Base-by-base conservation (phyloP, 208 protist species). In the Trichomonas tenax region DNA sequence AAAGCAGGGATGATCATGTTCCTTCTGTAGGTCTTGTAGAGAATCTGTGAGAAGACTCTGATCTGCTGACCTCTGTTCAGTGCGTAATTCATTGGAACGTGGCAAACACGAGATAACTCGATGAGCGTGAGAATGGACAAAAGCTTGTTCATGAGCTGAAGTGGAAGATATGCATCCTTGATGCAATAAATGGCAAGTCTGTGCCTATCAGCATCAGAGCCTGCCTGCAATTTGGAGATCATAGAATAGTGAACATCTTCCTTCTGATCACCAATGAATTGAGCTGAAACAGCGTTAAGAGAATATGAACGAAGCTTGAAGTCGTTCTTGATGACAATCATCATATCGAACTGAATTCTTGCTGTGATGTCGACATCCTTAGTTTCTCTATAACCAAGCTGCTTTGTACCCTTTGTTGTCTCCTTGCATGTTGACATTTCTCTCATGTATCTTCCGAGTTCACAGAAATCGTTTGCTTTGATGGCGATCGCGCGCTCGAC, bases 161-260 rank as follows among this genome's bases (percentile, higher is more conserved):
- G 82, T 11, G 97, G 97, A 36, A 98, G 88, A 96, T 97, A 96
- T 9, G 97, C 97, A 96, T 98, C 98, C 97, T 99, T 99, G 8
- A 99, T 96, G 97, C 99, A 99, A 97, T 99, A 99, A 0, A 98
- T 98, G 0, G 99, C 99, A 0, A 99, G 98, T 40, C 99, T 98
- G 9, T 99, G 98, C 49, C 99, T 97, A n/a, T 98, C 99, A 95
- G 99, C 98, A 41, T 98, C 98, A 95, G 98, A 98, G 49, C 99
- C 99, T 45, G 99, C 98, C 96, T 99, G 98, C 21, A 98, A 96
- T 14, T 97, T 96, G 97, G 96, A 97, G 51, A 99, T 99, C 96
- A 99, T 99, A 41, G 98, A 99, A 98, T 99, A 99, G 96, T 99
- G 99, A 11, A 99, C 99, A 96, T 99, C 99, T 97, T 99, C 99